Evolutionary conservation across 495 filamentous ascomycete species (phyloP).

Genomic region (Neurospora hispaniola): DNA sequence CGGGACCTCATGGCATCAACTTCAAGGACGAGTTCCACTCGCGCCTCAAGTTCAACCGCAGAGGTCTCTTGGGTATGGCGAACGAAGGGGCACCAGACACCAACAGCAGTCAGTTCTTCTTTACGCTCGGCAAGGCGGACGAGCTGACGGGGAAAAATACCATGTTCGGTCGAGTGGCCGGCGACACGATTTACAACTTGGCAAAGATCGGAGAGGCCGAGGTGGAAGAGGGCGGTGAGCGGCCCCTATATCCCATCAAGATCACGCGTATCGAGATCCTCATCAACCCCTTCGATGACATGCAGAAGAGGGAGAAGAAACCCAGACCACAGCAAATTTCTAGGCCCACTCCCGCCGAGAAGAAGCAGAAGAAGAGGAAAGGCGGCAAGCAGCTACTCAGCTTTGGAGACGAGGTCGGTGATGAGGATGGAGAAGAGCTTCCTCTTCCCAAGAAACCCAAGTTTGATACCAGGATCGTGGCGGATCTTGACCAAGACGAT

Average conservation of each 20-base stretch:
- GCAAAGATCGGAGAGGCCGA: constrained; percentile 86
- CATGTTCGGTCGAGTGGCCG: constrained; percentile 83
- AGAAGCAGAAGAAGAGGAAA: constrained; percentile 70
- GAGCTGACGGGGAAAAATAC: constrained; percentile 87
- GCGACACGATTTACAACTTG: constrained; percentile 92
- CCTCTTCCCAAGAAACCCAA: constrained; percentile 76
- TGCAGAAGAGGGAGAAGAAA: constrained; percentile 57
- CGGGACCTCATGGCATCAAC: constrained; percentile 43
- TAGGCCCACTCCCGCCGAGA: constrained; percentile 31
- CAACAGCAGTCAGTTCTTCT: constrained; percentile 94
- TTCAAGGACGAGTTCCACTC: constrained; percentile 88
- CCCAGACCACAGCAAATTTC: constrained; percentile 28
- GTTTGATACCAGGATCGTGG: constrained; percentile 78
- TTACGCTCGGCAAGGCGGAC: constrained; percentile 72
- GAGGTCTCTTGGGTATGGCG: constrained; percentile 90
- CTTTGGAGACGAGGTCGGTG: constrained; percentile 79
- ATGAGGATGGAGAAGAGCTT: constrained; percentile 40
- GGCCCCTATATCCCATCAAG: constrained; percentile 77
- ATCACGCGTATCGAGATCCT: constrained; percentile 72
- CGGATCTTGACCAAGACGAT: constrained; percentile 37
- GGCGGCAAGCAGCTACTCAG: constrained; percentile 72
- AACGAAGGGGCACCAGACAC: constrained; percentile 62
- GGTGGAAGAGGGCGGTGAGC: constrained; percentile 65
- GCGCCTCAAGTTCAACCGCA: constrained; percentile 82
- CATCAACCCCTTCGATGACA: constrained; percentile 81